Evolutionary conservation across 2,329 filamentous ascomycete species (phyloP).

Genomic region (Penicillium janthinellum): DNA sequence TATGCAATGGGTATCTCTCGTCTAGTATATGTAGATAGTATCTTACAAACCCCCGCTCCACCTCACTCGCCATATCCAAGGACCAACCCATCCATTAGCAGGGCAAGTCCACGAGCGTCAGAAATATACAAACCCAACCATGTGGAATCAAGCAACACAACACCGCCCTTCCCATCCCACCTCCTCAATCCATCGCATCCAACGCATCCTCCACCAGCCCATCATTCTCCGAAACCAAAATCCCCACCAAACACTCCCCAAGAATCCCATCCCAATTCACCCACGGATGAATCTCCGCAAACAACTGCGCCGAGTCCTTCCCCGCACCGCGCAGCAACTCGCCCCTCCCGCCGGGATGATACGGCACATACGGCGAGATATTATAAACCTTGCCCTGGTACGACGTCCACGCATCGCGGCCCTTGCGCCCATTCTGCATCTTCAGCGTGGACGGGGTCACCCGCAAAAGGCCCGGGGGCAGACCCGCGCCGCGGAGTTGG

Average conservation of each 20-base stretch:
- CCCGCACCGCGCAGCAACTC: conserved; percentile 67
- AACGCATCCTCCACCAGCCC: conserved; percentile 40
- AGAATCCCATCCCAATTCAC: conserved; percentile 70
- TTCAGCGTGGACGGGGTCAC: conserved; percentile 83
- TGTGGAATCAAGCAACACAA: not conserved
- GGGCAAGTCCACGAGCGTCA: not conserved
- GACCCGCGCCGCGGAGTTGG: conserved; percentile 64
- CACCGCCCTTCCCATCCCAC: not conserved
- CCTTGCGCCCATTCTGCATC: conserved; percentile 76
- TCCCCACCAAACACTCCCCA: conserved; percentile 62
- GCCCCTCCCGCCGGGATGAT: conserved; percentile 77
- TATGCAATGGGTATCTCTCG: conserved; percentile 18
- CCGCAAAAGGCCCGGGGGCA: conserved; percentile 60
- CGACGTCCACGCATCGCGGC: conserved; percentile 85
- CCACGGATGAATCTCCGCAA: conserved; percentile 67
- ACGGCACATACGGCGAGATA: conserved; percentile 83
- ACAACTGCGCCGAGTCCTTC: conserved; percentile 65
- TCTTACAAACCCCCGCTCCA: conserved; percentile 2
- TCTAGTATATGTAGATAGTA: conserved; percentile 19
- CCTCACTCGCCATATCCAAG: not conserved
- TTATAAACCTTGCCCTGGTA: conserved; percentile 93
- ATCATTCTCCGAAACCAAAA: conserved; percentile 60
- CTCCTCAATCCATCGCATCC: conserved; percentile 63
- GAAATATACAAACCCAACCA: not conserved
- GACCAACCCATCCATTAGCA: not conserved